A percentile compares a stretch with the other conserved stretches of the same genome.
These are phyloP conservation scores for Conticribra guillardii DNA, from an alignment of 108 stramenopile species.

Conservation along the genomic window DNA sequence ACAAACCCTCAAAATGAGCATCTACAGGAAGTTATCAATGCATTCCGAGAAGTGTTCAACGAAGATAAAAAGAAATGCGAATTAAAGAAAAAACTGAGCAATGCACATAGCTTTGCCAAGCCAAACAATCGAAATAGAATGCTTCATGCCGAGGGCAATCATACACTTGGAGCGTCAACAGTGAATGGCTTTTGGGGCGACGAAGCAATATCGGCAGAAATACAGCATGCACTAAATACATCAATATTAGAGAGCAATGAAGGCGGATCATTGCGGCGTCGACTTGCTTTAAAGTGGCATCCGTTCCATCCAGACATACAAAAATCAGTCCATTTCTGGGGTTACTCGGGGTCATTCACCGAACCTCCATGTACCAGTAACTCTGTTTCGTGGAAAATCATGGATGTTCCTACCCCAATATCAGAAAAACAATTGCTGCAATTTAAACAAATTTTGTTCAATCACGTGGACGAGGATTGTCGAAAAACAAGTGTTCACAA, in stretches of 20 bases:
- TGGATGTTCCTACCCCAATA: conserved; percentile 74
- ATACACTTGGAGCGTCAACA: not conserved
- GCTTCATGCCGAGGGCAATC: not conserved
- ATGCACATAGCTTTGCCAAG: conserved; percentile 14
- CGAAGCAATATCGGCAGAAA: not conserved
- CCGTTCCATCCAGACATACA: conserved; percentile 49
- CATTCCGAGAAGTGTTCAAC: conserved; percentile 25
- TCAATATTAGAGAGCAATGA: not conserved
- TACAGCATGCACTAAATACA: conserved; percentile 11
- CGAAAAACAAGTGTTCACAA: conserved; percentile 66
- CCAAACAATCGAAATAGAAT: too few relatives aligned
- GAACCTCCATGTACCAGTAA: conserved; percentile 81
- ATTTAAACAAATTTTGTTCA: conserved; percentile 74
- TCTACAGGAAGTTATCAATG: conserved; percentile 45
- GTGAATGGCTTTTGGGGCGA: not conserved
- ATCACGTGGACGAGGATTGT: conserved; percentile 68
- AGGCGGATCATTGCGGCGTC: conserved; percentile 9
- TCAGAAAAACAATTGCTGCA: conserved; percentile 68
- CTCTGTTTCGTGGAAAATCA: conserved; percentile 81
- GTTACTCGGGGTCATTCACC: conserved; percentile 86
- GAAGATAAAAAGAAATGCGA: conserved; percentile 34
- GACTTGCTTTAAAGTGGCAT: conserved; percentile 38
- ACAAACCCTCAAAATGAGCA: conserved; percentile 41
- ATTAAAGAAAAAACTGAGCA: conserved; percentile 7
- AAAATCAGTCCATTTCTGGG: conserved; percentile 54